Base-by-base conservation (phyloP, 1,284 basidiomycete species). In the Pulchroboletus neoregius region DNA sequence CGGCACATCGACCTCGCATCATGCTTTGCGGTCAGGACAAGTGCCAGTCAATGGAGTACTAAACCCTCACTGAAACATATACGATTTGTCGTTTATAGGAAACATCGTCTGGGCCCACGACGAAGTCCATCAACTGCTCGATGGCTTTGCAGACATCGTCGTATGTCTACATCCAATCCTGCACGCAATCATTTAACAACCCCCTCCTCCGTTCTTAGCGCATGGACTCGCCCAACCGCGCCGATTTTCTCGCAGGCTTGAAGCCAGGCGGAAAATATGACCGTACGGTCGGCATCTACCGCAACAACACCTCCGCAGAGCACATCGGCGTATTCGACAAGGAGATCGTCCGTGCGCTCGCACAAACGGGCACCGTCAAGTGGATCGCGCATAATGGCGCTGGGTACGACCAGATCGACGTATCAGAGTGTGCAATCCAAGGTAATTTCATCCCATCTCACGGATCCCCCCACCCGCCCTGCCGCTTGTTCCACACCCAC, bases 361-460 rank as follows among this genome's bases (percentile, higher is more conserved):
- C 88, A 3, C 52, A 71, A 2, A 76, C 71, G 15, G 76, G 93
- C 41, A 76, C 73, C 22, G 75, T 94, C 48, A 84, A 85, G 61
- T 93, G 88, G 82, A 91, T 95, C 56, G 87, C 85, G 2, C 91
- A 94, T 67, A 93, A 94, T 53, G 92, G 92, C n/a, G 91, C 92
- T 0, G 92, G 93, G 3, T 94, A 94, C 62, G 89, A 92, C 65
- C 82, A 87, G 55, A 85, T 94, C 56, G 87, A 94, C 62, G 79
- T 93, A 5, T 66, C 68, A 2, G 87, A 85, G 4, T 87, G 84
- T 65, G 87, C 81, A 57, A 78, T 75, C 12, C 78, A 77, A 65
- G 85, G 84, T 85, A 55, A 44, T 67, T 5, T 20, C 10, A 24
- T n/a, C n/a, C n/a, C n/a, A n/a, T n/a, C n/a, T n/a, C n/a, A n/a